A percentile compares a stretch with the other conserved stretches of the same genome.
phyloP scores from a whole-genome alignment of 768 basidiomycete species.

The Pleurotus pulmonarius region DNA sequence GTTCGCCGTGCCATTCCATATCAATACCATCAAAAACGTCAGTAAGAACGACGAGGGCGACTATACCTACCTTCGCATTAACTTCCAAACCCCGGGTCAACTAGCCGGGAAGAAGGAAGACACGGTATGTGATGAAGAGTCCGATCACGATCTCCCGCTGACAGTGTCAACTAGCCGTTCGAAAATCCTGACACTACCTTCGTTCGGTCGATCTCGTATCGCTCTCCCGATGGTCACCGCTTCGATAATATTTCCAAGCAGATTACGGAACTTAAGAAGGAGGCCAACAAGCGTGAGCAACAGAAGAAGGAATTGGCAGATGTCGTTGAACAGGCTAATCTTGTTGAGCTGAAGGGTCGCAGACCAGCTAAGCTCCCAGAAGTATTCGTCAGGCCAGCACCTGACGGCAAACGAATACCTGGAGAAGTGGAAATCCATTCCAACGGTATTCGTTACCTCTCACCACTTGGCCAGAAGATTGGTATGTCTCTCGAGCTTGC shows the following conservation, averaged over 20 bases:
- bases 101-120: slow-evolving; percentile 98
- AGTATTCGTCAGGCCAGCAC: slow-evolving; percentile 88
- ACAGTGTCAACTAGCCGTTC: slow-evolving; percentile 59
- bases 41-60: slow-evolving; percentile 98
- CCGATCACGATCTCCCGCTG: no score
- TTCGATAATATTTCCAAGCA: slow-evolving; percentile 87
- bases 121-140: slow-evolving; percentile 48
- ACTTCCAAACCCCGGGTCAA: slow-evolving; percentile 98
- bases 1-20: slow-evolving; percentile 95
- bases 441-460: slow-evolving; percentile 93
- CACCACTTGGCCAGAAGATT: slow-evolving; percentile 85
- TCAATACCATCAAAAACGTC: slow-evolving; percentile 96
- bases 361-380: slow-evolving; percentile 85
- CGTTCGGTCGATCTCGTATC: slow-evolving; percentile 91
- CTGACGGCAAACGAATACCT: slow-evolving; percentile 91
- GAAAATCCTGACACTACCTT: slow-evolving; percentile 97
- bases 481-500: slow-evolving; percentile 44
- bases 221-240: slow-evolving; percentile 84
- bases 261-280: slow-evolving; percentile 94
- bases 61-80: slow-evolving; percentile 90
- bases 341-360: slow-evolving; percentile 86
- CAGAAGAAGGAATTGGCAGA: slow-evolving; percentile 99
- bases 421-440: slow-evolving; percentile 99
- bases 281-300: slow-evolving; percentile 94
- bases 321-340: slow-evolving; percentile 90